Evolutionary conservation across 495 filamentous ascomycete genomes (phyloP).

Genomic region (Aspergillus mulundensis): DNA sequence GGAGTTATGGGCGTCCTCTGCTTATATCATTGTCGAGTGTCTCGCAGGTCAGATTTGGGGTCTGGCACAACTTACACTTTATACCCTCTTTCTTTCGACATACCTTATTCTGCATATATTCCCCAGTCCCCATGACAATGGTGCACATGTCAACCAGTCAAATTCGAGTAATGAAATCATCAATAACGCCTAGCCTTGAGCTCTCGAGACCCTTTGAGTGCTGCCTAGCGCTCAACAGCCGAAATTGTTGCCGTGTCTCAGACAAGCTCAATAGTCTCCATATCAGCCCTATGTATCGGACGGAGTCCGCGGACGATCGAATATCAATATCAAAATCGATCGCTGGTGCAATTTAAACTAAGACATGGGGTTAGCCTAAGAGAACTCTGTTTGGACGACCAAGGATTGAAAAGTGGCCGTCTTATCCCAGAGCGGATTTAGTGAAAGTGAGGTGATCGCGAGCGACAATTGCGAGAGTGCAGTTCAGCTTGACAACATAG

Average conservation of each 20-base stretch:
- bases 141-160: neutral
- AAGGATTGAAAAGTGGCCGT: conserved; percentile 5
- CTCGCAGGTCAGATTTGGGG: neutral
- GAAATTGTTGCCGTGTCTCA: conserved; percentile 27
- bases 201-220: neutral
- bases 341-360: conserved; percentile 21
- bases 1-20: conserved; percentile 19
- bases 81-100: conserved; percentile 10
- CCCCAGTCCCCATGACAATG: neutral
- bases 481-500: conserved; percentile 16
- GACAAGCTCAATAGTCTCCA: conserved; percentile 11
- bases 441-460: conserved; percentile 37
- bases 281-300: conserved; percentile 13
- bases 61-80: neutral
- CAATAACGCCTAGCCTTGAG: neutral
- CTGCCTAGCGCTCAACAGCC: conserved; percentile 24
- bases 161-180: neutral
- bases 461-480: conserved; percentile 31
- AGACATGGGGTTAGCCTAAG: conserved; percentile 19
- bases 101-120: conserved; percentile 1
- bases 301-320: neutral
- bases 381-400: conserved; percentile 11
- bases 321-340: neutral
- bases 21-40: neutral
- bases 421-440: conserved; percentile 12